Evolutionary conservation across 805 yeast species (phyloP).

Genomic region (Groenewaldozyma tartarivorans): DNA sequence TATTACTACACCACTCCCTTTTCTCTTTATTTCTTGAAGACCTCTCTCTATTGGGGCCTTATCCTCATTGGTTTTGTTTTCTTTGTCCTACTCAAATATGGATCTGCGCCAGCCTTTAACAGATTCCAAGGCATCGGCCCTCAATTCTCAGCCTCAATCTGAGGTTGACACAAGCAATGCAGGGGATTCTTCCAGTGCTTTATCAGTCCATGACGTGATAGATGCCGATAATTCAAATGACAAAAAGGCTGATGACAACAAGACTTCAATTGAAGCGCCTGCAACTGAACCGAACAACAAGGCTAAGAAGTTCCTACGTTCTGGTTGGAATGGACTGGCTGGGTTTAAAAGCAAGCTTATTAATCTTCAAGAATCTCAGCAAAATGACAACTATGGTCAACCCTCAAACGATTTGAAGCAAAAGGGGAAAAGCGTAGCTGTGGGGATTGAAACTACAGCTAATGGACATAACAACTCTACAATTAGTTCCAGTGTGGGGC

Average conservation of each 20-base stretch:
- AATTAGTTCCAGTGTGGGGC: not conserved
- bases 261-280: not conserved
- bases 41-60: too few species aligned
- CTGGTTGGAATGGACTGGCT: not conserved
- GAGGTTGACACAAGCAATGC: not conserved
- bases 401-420: not conserved
- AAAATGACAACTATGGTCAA: too few species aligned
- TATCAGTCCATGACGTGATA: not conserved
- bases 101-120: not conserved
- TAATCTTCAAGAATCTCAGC: not conserved
- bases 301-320: not conserved
- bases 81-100: slow-evolving; percentile 1
- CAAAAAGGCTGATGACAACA: not conserved
- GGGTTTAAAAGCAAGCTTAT: not conserved
- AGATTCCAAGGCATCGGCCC: not conserved
- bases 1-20: not conserved
- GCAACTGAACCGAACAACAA: not conserved
- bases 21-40: not conserved
- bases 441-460: too few species aligned
- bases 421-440: not conserved
- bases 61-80: too few species aligned
- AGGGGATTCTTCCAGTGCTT: too few species aligned
- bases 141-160: not conserved
- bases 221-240: not conserved
- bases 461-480: too few species aligned